A percentile compares a stretch with the other conserved stretches of the same genome.
phyloP scores from a whole-genome alignment of 768 basidiomycete genomes.

The Hirschioporus abietinus region DNA sequence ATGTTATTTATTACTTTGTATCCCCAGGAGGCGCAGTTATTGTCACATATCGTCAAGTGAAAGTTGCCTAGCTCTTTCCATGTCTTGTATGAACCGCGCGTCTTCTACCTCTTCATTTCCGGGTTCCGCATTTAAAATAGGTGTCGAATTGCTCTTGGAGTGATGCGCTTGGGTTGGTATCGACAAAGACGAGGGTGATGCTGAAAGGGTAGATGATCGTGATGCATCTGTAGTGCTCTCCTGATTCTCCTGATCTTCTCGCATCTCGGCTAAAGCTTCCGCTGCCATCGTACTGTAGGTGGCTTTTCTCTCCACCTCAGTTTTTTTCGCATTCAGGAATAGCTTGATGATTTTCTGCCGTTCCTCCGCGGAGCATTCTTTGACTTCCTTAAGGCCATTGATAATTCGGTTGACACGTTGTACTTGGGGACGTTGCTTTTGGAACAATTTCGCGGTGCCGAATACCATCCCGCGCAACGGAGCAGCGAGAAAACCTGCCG shows the following conservation, averaged over 20 bases:
- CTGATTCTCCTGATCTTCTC: conserved; percentile 6
- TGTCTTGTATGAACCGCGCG: conserved; percentile 19
- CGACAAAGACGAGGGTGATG: conserved; percentile 6
- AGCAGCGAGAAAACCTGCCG: conserved; percentile 27
- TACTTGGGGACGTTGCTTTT: conserved; percentile 27
- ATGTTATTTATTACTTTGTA: conserved; percentile 8
- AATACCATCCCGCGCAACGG: conserved; percentile 34
- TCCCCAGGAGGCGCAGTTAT: neutral
- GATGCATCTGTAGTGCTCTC: conserved; percentile 3
- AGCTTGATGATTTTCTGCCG: conserved; percentile 27
- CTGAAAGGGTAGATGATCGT: conserved; percentile 8
- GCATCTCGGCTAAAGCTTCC: conserved; percentile 23
- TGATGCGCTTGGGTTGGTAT: conserved; percentile 9
- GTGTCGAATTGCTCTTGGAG: neutral
- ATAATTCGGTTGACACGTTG: conserved; percentile 32
- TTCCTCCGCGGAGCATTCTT: conserved; percentile 28
- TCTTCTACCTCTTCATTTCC: conserved; percentile 14
- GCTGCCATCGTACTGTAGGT: conserved; percentile 29
- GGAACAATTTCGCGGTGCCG: conserved; percentile 26
- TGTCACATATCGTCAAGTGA: conserved; percentile 29
- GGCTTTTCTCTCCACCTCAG: conserved; percentile 29
- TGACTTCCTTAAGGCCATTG: conserved; percentile 34
- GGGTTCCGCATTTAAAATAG: conserved; percentile 17
- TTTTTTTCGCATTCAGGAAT: conserved; percentile 31
- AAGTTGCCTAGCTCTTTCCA: conserved; percentile 29